Conservation (phyloP, 1,284 basidiomycete species). For the Mycosarcoma maydis region DNA sequence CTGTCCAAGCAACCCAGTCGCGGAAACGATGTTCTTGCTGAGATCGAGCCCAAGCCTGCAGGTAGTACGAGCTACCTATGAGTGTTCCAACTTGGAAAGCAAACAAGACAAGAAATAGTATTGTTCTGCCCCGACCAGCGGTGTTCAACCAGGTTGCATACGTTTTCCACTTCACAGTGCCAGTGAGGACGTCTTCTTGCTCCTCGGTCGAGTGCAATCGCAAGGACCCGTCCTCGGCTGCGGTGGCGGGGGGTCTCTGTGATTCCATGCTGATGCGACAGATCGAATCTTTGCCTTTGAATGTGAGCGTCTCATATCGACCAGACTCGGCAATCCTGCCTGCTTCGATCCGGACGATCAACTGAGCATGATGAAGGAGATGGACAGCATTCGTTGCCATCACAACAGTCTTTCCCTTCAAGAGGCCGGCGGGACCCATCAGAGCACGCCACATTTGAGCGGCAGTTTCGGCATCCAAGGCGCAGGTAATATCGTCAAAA, state of each 20-base stretch:
- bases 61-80: constrained; percentile 10
- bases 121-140: constrained; percentile 10
- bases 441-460: constrained; percentile 69
- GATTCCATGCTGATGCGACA: constrained; percentile 44
- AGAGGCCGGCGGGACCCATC: constrained; percentile 36
- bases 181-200: constrained; percentile 35
- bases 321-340: constrained; percentile 51
- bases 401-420: constrained; percentile 46
- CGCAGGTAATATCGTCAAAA: constrained; percentile 64
- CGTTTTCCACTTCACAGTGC: constrained; percentile 27
- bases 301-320: constrained; percentile 35
- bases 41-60: constrained; percentile 38
- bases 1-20: constrained; percentile 20
- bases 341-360: constrained; percentile 43
- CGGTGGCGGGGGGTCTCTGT: constrained; percentile 5
- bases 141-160: constrained; percentile 29
- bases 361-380: constrained; percentile 32
- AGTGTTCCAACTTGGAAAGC: not conserved
- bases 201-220: too few species aligned
- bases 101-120: not conserved
- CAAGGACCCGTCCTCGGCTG: too few species aligned
- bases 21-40: constrained; percentile 28
- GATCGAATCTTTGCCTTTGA: constrained; percentile 51
- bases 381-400: constrained; percentile 57
- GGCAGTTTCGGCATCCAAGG: constrained; percentile 74